Conservation (phyloP, 2,329 filamentous ascomycete genomes). For the Xylaria sp. region DNA sequence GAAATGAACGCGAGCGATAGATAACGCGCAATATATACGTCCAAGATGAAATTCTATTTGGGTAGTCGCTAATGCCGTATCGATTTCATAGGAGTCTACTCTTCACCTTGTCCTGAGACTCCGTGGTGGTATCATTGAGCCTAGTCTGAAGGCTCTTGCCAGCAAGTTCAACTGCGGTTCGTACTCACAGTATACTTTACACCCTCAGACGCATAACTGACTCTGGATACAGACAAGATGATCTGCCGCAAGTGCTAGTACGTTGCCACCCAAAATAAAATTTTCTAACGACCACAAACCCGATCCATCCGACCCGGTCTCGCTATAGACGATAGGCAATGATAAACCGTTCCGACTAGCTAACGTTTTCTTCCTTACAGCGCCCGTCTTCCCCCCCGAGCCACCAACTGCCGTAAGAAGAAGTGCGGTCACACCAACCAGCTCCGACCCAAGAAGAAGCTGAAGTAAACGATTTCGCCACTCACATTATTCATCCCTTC, state of each 20-base stretch:
- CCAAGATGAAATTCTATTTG: not conserved
- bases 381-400: conserved; percentile 56
- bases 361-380: conserved; percentile 28
- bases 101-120: conserved; percentile 99
- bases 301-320: not conserved
- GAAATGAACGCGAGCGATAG: not conserved
- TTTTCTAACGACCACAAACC: not conserved
- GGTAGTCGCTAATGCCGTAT: conserved; percentile 9
- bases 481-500: conserved; percentile 17
- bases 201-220: conserved; percentile 18
- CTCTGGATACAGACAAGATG: conserved; percentile 73
- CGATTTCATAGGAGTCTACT: conserved; percentile 80
- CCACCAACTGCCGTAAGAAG: conserved; percentile 99
- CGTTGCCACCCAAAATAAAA: conserved; percentile 54
- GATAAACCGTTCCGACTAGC: not conserved
- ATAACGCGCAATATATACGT: not conserved
- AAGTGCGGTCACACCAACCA: conserved; percentile 99
- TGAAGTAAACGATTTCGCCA: conserved; percentile 41
- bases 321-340: not conserved
- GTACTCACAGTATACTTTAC: not conserved
- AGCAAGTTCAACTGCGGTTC: conserved; percentile 98
- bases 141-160: conserved; percentile 96
- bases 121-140: conserved; percentile 99
- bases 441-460: conserved; percentile 99
- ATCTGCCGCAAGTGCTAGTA: conserved; percentile 99